Percentiles rank a stretch among this genome's conserved stretches.
phyloP scores from a whole-genome alignment of 1,139 yeast species.

The Debaryomyces robertsiae region DNA sequence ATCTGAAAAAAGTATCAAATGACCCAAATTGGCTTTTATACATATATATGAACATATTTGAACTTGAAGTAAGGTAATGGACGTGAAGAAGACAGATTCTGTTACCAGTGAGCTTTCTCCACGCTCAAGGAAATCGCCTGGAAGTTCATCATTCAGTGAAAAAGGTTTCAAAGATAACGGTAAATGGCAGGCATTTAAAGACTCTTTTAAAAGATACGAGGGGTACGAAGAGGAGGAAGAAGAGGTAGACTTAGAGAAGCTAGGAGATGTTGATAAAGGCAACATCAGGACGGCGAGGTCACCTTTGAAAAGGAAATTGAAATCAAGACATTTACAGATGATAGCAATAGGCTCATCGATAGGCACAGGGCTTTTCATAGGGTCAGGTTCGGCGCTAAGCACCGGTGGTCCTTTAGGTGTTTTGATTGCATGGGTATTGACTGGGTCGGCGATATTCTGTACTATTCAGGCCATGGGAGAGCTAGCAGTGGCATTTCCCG shows the following conservation, averaged over 20 bases:
- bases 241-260: slow-evolving; percentile 17
- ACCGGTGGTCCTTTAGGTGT: slow-evolving; percentile 70
- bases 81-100: slow-evolving; percentile 3
- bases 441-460: slow-evolving; percentile 32
- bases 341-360: slow-evolving; percentile 61
- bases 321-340: slow-evolving; percentile 52
- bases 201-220: slow-evolving; percentile 42
- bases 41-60: too few relatives aligned
- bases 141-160: slow-evolving; percentile 1
- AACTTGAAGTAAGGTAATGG: slow-evolving; percentile 1
- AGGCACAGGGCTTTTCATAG: slow-evolving; percentile 66
- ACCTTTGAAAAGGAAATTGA: slow-evolving; percentile 35
- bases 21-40: neutral
- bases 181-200: slow-evolving; percentile 42
- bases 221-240: slow-evolving; percentile 24
- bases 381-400: slow-evolving; percentile 62
- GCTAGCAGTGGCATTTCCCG: slow-evolving; percentile 36
- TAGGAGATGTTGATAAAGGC: slow-evolving; percentile 15
- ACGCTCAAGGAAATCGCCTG: slow-evolving; percentile 1
- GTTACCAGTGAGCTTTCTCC: slow-evolving; percentile 3
- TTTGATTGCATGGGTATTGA: slow-evolving; percentile 41
- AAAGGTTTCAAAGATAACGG: slow-evolving; percentile 12
- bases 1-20: neutral
- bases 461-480: slow-evolving; percentile 42
- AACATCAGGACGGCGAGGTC: slow-evolving; percentile 22